A percentile compares a stretch with the other conserved stretches of the same genome.
Evolutionary conservation across 1,284 basidiomycete genomes (phyloP).

Genomic region (Ceratobasidium sp.): DNA sequence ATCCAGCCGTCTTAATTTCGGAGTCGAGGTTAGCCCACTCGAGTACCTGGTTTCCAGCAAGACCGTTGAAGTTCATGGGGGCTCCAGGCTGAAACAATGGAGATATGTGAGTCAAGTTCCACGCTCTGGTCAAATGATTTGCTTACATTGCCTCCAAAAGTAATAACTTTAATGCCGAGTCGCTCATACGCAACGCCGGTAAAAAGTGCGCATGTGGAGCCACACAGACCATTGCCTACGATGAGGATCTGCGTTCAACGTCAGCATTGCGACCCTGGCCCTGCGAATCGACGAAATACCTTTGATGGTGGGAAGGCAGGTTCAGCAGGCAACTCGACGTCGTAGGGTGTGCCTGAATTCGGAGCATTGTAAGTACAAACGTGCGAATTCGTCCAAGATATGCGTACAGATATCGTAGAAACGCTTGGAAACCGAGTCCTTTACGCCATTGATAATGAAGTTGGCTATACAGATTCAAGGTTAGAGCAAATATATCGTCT

Average conservation of each 20-base stretch:
- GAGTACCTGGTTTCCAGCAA: conserved; percentile 73
- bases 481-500: not conserved
- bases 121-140: not conserved
- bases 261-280: conserved; percentile 14
- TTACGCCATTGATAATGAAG: conserved; percentile 7
- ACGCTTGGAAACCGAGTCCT: conserved; percentile 44
- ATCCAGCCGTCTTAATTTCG: conserved; percentile 70
- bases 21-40: conserved; percentile 71
- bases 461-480: not conserved
- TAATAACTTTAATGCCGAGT: conserved; percentile 65
- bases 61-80: conserved; percentile 68
- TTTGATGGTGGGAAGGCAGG: conserved; percentile 67
- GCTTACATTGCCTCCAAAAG: conserved; percentile 65
- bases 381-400: conserved; percentile 45
- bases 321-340: conserved; percentile 59
- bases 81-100: conserved; percentile 56
- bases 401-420: conserved; percentile 53
- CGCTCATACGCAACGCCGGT: conserved; percentile 70
- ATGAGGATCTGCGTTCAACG: conserved; percentile 50
- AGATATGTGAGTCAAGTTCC: not conserved
- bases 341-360: conserved; percentile 46
- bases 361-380: not conserved
- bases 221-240: conserved; percentile 65
- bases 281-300: conserved; percentile 41
- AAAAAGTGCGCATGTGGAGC: conserved; percentile 73